Evolutionary conservation across 2,329 filamentous ascomycete genomes (phyloP), one percentile per base, ranked within the genome.

Genomic region (Rhinocladiella similis): DNA sequence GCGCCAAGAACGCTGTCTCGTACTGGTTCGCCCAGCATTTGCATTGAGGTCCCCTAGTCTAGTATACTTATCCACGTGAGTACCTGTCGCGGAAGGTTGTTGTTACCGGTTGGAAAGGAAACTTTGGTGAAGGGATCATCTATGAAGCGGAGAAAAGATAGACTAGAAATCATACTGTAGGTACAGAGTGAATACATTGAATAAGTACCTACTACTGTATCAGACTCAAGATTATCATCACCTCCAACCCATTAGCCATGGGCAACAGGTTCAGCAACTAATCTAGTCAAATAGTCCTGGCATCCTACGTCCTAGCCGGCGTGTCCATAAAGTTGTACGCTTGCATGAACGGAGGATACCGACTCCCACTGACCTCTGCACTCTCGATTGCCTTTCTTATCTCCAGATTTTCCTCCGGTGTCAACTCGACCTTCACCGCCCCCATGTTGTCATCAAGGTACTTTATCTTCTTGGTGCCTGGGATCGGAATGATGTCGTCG

Each of bases 401-500:
- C 20, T 41, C 48, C 12, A 16, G 18, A 22, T 73, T 70, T 18
- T 56, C 63, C 7, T 67, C 63, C 1, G 49, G 20, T 2, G 43
- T 59, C 47, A 73, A 47, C 9, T 60, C 47, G 5, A 71, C 50
- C 35, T 63, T 54, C 16, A 70, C 48, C n/a, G 57, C 52, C 16
- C 42, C 62, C 16, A 50, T 39, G 54, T 80, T 80, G 67, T 78
- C 75, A 38, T 79, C 72, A 36, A 81, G 54, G 42, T 77, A 73
- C n/a, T 72, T 69, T 10, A 77, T 62, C 29, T 73, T 75, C 57
- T 79, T 82, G 0, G 80, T 81, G 7, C 81, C 81, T 0, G 80
- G 80, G 55, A 82, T 88, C 0, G 86, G 82, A 65, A 84, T 79
- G 48, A 88, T 74, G 62, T 86, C 81, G 1, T 80, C 74, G 0